These are phyloP conservation scores for Striga asiatica DNA, from an alignment of 257 asterid genomes.

Conservation along the genomic window DNA sequence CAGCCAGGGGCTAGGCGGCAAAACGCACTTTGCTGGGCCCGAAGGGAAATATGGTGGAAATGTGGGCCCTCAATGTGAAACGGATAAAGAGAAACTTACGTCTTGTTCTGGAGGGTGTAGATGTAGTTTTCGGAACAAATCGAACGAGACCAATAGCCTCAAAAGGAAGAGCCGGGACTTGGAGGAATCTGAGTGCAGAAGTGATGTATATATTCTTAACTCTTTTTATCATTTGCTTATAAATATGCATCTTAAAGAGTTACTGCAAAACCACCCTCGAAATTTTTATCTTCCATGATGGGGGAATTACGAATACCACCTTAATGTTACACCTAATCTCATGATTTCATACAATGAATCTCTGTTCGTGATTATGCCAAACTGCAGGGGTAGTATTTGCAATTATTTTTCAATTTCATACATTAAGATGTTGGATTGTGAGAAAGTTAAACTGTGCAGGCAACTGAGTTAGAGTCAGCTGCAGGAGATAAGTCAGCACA, in stretches of 20 bases:
- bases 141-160: conserved; percentile 28
- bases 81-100: conserved; percentile 29
- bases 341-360: too few relatives aligned
- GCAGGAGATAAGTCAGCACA: conserved; percentile 42
- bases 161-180: conserved; percentile 54
- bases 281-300: not conserved
- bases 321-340: too few relatives aligned
- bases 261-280: not conserved
- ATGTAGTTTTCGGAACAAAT: conserved; percentile 41
- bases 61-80: conserved; percentile 20
- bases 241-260: too few relatives aligned
- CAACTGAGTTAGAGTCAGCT: conserved; percentile 50
- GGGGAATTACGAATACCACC: not conserved
- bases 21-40: not conserved
- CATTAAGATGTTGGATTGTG: not conserved
- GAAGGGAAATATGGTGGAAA: conserved; percentile 14
- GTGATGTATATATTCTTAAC: conserved; percentile 40
- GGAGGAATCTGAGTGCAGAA: conserved; percentile 59
- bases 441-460: conserved; percentile 26
- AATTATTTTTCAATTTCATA: not conserved
- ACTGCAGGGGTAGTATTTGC: too few relatives aligned
- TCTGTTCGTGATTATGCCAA: too few relatives aligned
- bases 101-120: conserved; percentile 69
- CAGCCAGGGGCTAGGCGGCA: not conserved
- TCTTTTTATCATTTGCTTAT: too few relatives aligned